Evolutionary conservation across 495 filamentous ascomycete species (phyloP), one percentile per base, ranked within the genome.

Genomic region (Venustampulla echinocandica): DNA sequence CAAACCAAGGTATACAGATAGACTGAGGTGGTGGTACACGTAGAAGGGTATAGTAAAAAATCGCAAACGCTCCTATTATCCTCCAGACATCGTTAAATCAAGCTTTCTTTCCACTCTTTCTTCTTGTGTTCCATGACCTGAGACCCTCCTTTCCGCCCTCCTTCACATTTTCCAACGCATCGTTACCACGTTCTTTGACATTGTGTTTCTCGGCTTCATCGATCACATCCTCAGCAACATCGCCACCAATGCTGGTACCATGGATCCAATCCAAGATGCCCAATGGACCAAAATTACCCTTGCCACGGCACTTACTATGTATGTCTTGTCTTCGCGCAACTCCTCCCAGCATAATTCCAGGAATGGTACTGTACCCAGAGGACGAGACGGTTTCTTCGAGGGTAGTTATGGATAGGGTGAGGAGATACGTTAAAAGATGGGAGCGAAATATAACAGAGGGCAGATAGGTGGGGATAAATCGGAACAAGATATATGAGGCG

Each of bases 341-440:
- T 1, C 88, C 84, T 0, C 80, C 75, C 38, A 95, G 66, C 36
- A 93, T 64, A 22, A 90, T 82, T 0, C 75, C 84, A 10, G 87
- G 87, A 4, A 90, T 66, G 4, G 80, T 62, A 10, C 66, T 76
- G 64, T 94, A 96, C 14, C 90, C 89, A 4, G 79, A 87, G 64
- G 81, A 82, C 2, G 79, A 69, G 47, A 89, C 74, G 2, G 79
- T 80, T 53, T 94, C 87, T 53, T 94, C 86, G 2, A 92, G 43
- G 0, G 84, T 87, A 37, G 81, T 66, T 27, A 87, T 35, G 1
- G 73, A 66, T 11, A 86, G 61, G 48, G 86, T 83, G 17, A 89
- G 28, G 40, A 88, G 71, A 68, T 80, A 94, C 1, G 85, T 90
- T 42, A 95, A 68, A 39, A 93, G 69, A 63, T 96, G 90, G 43